Evolutionary conservation across 257 asterid genomes (phyloP), one percentile per base, ranked within the genome.

Genomic region (Solanum pennellii): DNA sequence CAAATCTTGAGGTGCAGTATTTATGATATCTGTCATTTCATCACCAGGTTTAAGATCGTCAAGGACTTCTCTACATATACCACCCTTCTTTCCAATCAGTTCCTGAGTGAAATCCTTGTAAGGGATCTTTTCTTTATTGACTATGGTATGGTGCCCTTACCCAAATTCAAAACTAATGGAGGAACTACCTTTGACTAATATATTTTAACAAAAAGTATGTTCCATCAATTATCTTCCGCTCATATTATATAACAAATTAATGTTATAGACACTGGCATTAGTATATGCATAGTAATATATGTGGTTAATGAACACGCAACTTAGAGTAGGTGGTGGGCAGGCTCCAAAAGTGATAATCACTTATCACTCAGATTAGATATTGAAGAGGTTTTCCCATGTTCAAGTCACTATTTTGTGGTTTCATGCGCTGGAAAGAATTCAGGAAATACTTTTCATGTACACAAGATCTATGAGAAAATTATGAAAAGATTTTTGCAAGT

Each of bases 141-240:
- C 88, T 87, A 87, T 47, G 99, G 98, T 41, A 86, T 85, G 25
- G 93, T 93, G 25, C 97, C 99, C 9, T 90, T 88, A 5, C 99
- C 98, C 79, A 92, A 89, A 47, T 94, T 94, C 86, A 87, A 76
- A 76, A 91, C 92, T 84, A 88, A 91, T 4, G 23, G 41, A 5
- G 88, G 87, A 33, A 84, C 49, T 45, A 27, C 14, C n/a, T 87
- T 75, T 88, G 62, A 84, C 76, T 62, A 23, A 41, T 59, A 68
- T 9, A 12, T 25, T 25, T 65, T 9, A 37, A 11, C 39, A 7
- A 41, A 75, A 23, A 59, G 83, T 75, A 41, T 13, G 35, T 4
- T 12, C 37, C 37, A 35, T 35, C 41, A 21, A 13, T 74, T 6
- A 11, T 39, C 18, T 74, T 12, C 20, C 11, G 5, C 8, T 66